A percentile compares a stretch with the other conserved stretches of the same genome.
Conservation (phyloP, 2,329 filamentous ascomycete genomes). For the Sclerotinia borealis region DNA sequence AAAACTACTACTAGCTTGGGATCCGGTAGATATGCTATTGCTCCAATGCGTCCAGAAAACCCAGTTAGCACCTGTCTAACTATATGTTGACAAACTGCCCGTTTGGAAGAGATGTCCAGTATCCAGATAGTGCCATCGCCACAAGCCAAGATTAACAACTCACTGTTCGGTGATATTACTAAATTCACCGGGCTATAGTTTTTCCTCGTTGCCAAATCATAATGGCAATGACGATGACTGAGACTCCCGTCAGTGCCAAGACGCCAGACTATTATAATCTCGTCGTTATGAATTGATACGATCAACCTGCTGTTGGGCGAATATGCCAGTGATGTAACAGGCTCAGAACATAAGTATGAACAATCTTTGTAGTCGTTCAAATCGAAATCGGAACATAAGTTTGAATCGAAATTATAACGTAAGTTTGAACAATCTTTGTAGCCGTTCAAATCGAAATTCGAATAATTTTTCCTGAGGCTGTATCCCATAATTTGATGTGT, state of each 20-base stretch:
- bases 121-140: not conserved
- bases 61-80: too few relatives aligned
- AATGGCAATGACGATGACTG: not conserved
- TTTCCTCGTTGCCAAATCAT: not conserved
- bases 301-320: not conserved
- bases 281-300: not conserved
- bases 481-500: slow-evolving; percentile 11
- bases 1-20: not conserved
- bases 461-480: not conserved
- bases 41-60: not conserved
- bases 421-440: too few relatives aligned
- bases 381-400: too few relatives aligned
- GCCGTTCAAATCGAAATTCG: not conserved
- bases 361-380: too few relatives aligned
- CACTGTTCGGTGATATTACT: not conserved
- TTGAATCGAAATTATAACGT: too few relatives aligned
- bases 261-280: not conserved
- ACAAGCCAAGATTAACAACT: not conserved
- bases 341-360: too few relatives aligned
- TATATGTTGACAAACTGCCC: not conserved
- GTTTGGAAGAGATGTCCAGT: not conserved
- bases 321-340: not conserved
- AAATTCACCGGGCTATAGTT: too few relatives aligned
- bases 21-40: not conserved
- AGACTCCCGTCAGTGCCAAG: not conserved